Percentiles rank a stretch among this genome's conserved stretches.
Conservation (phyloP, 768 basidiomycete species). For the Lactarius sp. region DNA sequence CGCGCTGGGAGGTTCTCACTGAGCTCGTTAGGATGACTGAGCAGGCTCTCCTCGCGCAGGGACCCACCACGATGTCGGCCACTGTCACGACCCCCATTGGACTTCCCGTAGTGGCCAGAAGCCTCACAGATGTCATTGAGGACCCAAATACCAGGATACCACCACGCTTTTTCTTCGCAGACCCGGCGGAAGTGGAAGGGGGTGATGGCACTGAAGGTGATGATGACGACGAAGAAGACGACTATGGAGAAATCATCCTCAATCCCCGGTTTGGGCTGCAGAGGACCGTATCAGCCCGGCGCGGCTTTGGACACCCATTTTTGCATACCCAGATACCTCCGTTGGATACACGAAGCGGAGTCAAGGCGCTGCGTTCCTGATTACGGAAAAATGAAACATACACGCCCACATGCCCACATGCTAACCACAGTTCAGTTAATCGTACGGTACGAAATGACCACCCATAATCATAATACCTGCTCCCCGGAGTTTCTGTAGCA, state of each 20-base stretch:
- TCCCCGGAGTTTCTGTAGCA: slow-evolving; percentile 17
- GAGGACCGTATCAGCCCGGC: slow-evolving; percentile 1
- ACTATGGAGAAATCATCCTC: slow-evolving; percentile 24
- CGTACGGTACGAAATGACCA: neutral
- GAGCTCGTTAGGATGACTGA: slow-evolving; percentile 24
- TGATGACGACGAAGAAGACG: slow-evolving; percentile 23
- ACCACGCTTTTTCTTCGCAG: slow-evolving; percentile 15
- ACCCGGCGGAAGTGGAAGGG: neutral
- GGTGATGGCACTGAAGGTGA: slow-evolving; percentile 15
- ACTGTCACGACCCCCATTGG: slow-evolving; percentile 21
- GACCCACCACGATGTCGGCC: neutral
- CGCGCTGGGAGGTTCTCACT: slow-evolving; percentile 26
- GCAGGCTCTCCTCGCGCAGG: neutral
- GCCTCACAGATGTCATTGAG: slow-evolving; percentile 7
- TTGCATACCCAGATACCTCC: slow-evolving; percentile 7
- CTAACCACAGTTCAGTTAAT: slow-evolving; percentile 4
- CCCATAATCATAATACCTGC: slow-evolving; percentile 3
- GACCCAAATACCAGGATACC: neutral
- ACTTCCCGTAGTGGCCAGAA: slow-evolving; percentile 17
- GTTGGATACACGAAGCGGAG: neutral
- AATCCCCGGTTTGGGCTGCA: slow-evolving; percentile 20
- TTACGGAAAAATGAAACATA: neutral
- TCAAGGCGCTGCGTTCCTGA: slow-evolving; percentile 8
- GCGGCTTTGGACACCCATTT: neutral
- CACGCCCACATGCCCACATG: slow-evolving; percentile 11